Evolutionary conservation across 305 asterid genomes (phyloP), one percentile per base, ranked within the genome.

Genomic region (Plantago coronopus): DNA sequence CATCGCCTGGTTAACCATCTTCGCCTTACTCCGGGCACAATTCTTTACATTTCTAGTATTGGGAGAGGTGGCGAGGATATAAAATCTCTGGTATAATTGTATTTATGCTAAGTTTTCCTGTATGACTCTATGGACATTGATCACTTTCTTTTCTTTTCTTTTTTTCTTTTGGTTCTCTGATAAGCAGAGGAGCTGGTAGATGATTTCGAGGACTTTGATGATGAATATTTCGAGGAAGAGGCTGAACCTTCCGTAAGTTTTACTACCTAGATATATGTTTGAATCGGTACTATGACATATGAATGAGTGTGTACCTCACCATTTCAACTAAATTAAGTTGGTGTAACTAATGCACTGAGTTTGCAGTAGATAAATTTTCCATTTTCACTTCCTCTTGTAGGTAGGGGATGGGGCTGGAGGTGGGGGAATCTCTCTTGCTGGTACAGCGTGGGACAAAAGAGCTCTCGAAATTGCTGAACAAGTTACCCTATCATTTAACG

Each of bases 321-420:
- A 57, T 38, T 46, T 16, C 2, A 12, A 19, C 40, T 18, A 20
- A 25, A 37, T 44, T 62, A 48, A 13, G 56, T 59, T 34, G 37
- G 2, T 31, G 56, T 44, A 25, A 17, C 44, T 50, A 16, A 22
- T 29, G 57, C 25, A 40, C 9, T 16, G 45, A 20, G 57, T 17
- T 51, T 11, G 21, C 11, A 54, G 27, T 20, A 17, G 60, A 16
- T 31, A 66, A 61, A 16, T 64, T 20, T 57, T 3, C 42, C 37
- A 17, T 27, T 64, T 37, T 38, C 17, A 31, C n/a, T 29, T 38
- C n/a, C 42, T 15, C 11, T 64, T 72, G 66, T 74, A 91, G 98
- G 74, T 44, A 60, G 96, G 98, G 47, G 96, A 88, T 77, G 98
- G 96, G 61, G 81, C 84, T 42, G 95, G 88, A 66, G 98, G 98